A percentile compares a stretch with the other conserved stretches of the same genome.
phyloP scores from a whole-genome alignment of 768 basidiomycete species.

The Boletus tylopilopsis region DNA sequence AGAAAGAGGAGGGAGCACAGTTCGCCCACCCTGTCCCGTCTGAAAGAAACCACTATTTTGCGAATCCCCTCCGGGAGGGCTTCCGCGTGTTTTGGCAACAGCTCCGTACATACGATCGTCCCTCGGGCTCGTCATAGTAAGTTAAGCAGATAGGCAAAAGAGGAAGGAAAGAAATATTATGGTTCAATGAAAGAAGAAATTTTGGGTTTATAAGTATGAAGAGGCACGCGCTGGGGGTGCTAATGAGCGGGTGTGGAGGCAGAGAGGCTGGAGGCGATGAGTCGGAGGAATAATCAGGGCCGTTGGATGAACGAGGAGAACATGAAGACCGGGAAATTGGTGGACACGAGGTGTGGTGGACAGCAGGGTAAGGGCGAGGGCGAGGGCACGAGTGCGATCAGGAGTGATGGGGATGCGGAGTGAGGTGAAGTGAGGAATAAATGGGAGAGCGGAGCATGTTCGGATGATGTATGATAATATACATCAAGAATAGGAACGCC shows the following conservation, averaged over 20 bases:
- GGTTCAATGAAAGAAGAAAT: slow-evolving; percentile 46
- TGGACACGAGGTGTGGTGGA: slow-evolving; percentile 48
- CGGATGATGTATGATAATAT: slow-evolving; percentile 26
- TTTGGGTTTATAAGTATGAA: slow-evolving; percentile 52
- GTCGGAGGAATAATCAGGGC: slow-evolving; percentile 39
- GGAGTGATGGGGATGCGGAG: slow-evolving; percentile 27
- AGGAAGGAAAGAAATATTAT: slow-evolving; percentile 42
- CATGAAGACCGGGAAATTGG: slow-evolving; percentile 42
- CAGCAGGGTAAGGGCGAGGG: slow-evolving; percentile 36
- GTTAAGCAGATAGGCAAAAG: slow-evolving; percentile 56
- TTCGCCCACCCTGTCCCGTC: slow-evolving; percentile 86
- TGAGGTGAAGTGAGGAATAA: slow-evolving; percentile 27
- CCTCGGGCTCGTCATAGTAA: slow-evolving; percentile 66
- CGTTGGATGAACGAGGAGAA: slow-evolving; percentile 43
- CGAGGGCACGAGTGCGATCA: slow-evolving; percentile 31
- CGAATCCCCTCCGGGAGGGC: slow-evolving; percentile 60
- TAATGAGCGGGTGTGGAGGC: slow-evolving; percentile 36
- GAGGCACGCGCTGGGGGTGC: slow-evolving; percentile 42
- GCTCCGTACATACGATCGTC: slow-evolving; percentile 69
- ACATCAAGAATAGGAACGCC: slow-evolving; percentile 12
- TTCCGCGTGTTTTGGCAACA: slow-evolving; percentile 58
- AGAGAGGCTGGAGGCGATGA: slow-evolving; percentile 38
- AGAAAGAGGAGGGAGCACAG: slow-evolving; percentile 83
- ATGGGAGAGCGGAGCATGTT: slow-evolving; percentile 28
- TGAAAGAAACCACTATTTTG: slow-evolving; percentile 66